Conservation (phyloP, 768 basidiomycete genomes). For the Mycena galericulata region DNA sequence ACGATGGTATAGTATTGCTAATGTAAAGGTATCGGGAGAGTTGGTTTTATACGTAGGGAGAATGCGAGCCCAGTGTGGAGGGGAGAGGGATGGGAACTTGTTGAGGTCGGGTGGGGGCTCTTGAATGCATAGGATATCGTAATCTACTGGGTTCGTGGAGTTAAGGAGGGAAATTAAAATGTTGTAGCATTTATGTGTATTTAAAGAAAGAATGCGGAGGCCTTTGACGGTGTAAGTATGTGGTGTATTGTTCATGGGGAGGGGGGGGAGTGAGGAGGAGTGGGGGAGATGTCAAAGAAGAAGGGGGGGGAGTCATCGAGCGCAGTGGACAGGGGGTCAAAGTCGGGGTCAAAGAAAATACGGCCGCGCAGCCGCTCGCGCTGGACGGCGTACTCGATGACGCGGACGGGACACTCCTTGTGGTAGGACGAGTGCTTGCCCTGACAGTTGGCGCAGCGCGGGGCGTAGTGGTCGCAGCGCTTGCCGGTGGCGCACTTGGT, state of each 20-base stretch:
- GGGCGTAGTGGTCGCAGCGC: background rate
- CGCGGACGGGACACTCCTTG: background rate
- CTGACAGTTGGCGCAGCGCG: too few species aligned
- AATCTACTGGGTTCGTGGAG: slow-evolving; percentile 6
- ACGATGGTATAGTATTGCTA: slow-evolving; percentile 13
- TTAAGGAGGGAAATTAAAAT: slow-evolving; percentile 7
- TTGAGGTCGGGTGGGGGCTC: too few species aligned
- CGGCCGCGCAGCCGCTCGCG: background rate
- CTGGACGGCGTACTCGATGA: background rate
- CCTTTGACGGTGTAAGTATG: background rate
- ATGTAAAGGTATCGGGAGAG: background rate
- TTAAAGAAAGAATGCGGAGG: slow-evolving; percentile 6
- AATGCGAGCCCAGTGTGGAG: slow-evolving; percentile 6
- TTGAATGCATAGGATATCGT: too few species aligned
- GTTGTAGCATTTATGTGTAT: slow-evolving; percentile 9
- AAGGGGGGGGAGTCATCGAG: background rate
- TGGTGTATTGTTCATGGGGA: slow-evolving; percentile 9
- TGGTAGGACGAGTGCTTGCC: too few species aligned
- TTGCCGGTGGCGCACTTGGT: background rate
- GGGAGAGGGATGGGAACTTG: too few species aligned
- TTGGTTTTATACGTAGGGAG: background rate
- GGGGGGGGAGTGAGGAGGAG: background rate
- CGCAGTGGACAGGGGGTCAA: slow-evolving; percentile 6
- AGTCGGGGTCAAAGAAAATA: too few species aligned
- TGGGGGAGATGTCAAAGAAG: too few species aligned